These are phyloP conservation scores for Solanum commersonii DNA, from an alignment of 257 asterid genomes.

Conservation along the genomic window DNA sequence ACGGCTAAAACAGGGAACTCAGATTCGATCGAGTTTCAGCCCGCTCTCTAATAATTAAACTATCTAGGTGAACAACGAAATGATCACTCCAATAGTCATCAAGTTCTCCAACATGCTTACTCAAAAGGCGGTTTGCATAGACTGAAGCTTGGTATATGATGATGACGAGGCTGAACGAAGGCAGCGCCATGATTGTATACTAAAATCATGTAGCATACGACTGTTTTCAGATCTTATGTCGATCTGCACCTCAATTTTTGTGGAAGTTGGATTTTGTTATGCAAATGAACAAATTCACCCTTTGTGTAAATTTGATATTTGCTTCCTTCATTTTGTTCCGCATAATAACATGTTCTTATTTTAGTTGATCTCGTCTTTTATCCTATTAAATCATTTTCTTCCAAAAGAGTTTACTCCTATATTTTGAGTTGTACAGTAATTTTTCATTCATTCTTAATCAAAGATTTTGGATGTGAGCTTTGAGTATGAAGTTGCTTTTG, in stretches of 20 bases:
- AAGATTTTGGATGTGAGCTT: not conserved
- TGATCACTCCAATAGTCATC: not conserved
- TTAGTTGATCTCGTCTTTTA: not conserved
- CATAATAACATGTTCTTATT: not conserved
- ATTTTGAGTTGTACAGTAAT: not conserved
- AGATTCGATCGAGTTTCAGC: not conserved
- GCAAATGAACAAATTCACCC: not conserved
- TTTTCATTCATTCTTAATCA: accelerated
- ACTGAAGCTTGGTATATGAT: not conserved
- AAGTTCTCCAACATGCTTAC: not conserved
- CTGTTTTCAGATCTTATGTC: not conserved
- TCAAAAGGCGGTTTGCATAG: not conserved
- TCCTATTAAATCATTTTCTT: not conserved
- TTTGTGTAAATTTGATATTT: not conserved
- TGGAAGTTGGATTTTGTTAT: not conserved
- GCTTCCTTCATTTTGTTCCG: not conserved
- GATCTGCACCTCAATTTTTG: not conserved
- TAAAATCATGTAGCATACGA: not conserved
- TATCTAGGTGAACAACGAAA: not conserved
- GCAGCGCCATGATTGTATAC: not conserved
- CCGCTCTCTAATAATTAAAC: not conserved
- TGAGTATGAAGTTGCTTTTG: not conserved
- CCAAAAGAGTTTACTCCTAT: not conserved
- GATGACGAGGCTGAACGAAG: not conserved
- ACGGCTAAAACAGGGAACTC: constrained; percentile 1